These are phyloP conservation scores for Didymella pinodella DNA, from an alignment of 2,329 filamentous ascomycete species.

Conservation along the genomic window DNA sequence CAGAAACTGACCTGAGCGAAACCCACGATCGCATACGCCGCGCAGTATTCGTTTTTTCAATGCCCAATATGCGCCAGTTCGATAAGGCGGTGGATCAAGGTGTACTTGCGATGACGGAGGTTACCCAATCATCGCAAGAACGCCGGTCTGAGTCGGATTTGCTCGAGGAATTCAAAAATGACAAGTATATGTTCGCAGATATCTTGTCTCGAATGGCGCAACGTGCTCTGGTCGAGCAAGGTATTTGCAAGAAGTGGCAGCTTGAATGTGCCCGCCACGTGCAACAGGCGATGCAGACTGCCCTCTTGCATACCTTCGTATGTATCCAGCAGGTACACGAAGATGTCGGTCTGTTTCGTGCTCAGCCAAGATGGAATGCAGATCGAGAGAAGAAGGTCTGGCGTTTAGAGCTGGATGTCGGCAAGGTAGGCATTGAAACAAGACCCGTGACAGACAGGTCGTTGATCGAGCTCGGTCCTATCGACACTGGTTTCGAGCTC, in stretches of 20 bases:
- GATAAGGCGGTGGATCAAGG: neutral
- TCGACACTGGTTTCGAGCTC: constrained; percentile 11
- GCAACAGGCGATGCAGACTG: neutral
- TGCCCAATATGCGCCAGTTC: constrained; percentile 4
- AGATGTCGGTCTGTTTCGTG: neutral
- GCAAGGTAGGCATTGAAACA: constrained; percentile 8
- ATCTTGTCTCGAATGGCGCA: neutral
- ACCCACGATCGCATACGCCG: neutral
- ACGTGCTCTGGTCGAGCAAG: constrained; percentile 4
- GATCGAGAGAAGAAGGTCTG: constrained; percentile 17
- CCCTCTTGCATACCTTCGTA: constrained; percentile 1
- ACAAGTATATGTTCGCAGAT: constrained; percentile 3
- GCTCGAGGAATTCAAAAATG: neutral
- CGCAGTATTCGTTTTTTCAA: neutral
- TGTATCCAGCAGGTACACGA: neutral
- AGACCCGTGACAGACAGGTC: constrained; percentile 4
- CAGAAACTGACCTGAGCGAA: constrained; percentile 5
- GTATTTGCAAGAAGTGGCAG: constrained; percentile 11
- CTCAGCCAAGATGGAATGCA: constrained; percentile 7
- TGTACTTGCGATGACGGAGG: neutral
- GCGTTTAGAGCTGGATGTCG: constrained; percentile 27
- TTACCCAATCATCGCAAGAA: neutral
- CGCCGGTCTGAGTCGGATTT: constrained; percentile 1
- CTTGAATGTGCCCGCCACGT: neutral
- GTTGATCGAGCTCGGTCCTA: constrained; percentile 2